These are phyloP conservation scores for Nakazawaea anatomiae DNA, from an alignment of 805 yeast genomes.

Conservation along the genomic window DNA sequence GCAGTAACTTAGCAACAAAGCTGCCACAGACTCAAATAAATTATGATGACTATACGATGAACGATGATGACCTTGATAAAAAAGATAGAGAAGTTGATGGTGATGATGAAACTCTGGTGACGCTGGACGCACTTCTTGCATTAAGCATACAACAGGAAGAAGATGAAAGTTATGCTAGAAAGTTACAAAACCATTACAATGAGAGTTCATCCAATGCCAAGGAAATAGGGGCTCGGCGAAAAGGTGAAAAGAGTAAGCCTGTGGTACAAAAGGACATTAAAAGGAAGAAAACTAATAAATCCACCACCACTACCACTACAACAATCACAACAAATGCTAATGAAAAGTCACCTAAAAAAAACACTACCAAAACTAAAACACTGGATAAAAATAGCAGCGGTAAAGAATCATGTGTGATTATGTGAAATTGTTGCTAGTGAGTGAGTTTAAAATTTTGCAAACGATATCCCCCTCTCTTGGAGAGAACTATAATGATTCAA, in stretches of 20 bases:
- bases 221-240: not conserved
- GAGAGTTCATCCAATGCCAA: not conserved
- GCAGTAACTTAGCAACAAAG: not conserved
- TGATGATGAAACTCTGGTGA: slow-evolving; percentile 16
- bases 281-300: not conserved
- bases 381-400: not conserved
- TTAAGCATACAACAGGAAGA: slow-evolving; percentile 26
- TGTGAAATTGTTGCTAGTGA: not conserved
- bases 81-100: slow-evolving; percentile 15
- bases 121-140: slow-evolving; percentile 21
- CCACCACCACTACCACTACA: not conserved
- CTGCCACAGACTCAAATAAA: not conserved
- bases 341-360: not conserved
- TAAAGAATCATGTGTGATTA: not conserved
- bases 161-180: slow-evolving; percentile 23
- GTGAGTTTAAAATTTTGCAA: not conserved
- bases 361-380: not conserved
- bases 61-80: slow-evolving; percentile 18
- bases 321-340: not conserved
- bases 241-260: not conserved
- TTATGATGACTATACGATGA: slow-evolving; percentile 13
- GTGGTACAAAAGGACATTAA: not conserved
- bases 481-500: too few relatives aligned
- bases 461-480: too few relatives aligned
- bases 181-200: slow-evolving; percentile 19